Conservation (phyloP, 352 stramenopile genomes). For the Phytopythium aichiense region DNA sequence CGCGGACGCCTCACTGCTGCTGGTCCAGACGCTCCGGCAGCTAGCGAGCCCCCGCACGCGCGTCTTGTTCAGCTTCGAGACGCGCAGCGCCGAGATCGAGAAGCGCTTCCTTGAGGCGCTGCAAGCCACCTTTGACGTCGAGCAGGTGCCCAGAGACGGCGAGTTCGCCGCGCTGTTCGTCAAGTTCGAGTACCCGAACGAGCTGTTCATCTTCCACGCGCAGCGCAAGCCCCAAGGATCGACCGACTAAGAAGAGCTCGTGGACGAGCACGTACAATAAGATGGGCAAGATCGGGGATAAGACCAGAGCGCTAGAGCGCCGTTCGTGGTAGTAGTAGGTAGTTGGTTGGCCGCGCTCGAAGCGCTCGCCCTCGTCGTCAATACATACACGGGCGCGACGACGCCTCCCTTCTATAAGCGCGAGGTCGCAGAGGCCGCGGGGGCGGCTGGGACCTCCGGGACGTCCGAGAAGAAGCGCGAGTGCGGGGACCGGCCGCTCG, state of each 20-base stretch:
- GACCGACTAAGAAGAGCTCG: not conserved
- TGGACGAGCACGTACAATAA: not conserved
- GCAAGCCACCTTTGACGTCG: conserved; percentile 19
- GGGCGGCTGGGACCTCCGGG: conserved; percentile 8
- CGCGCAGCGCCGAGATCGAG: conserved; percentile 35
- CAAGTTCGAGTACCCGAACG: conserved; percentile 32
- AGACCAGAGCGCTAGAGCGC: not conserved
- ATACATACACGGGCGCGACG: not conserved
- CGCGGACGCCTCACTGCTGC: conserved; percentile 24
- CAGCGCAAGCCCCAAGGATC: conserved; percentile 9
- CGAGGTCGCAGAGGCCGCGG: not conserved
- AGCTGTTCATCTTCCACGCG: conserved; percentile 43
- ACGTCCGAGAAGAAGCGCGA: conserved; percentile 14
- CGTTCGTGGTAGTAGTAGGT: no score
- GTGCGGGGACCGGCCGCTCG: conserved; percentile 26
- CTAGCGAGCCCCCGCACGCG: conserved; percentile 20
- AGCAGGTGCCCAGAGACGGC: conserved; percentile 12
- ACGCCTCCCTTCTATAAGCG: conserved; percentile 2
- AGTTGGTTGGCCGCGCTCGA: not conserved
- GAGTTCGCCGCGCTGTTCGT: conserved; percentile 20
- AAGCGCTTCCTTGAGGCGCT: conserved; percentile 32
- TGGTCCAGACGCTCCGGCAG: conserved; percentile 29
- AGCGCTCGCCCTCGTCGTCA: not conserved
- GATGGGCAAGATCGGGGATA: not conserved
- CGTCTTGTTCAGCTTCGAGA: conserved; percentile 46